Evolutionary conservation across 495 filamentous ascomycete species (phyloP).

Genomic region (Xylaria grammica): DNA sequence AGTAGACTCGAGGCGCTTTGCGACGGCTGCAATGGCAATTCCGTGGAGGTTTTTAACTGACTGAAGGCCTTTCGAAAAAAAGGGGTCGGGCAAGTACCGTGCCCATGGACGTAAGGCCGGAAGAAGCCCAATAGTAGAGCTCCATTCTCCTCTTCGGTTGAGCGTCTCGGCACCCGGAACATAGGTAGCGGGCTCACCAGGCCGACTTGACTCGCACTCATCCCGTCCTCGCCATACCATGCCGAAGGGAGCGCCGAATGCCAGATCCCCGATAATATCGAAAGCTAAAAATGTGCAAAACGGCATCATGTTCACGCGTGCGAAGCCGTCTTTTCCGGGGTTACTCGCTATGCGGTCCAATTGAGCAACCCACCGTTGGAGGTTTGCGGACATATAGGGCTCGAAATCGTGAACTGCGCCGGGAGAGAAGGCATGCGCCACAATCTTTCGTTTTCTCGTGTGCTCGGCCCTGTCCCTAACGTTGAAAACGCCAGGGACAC

Average conservation of each 20-base stretch:
- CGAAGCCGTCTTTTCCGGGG: constrained; percentile 31
- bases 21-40: constrained; percentile 79
- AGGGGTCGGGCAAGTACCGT: constrained; percentile 66
- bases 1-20: constrained; percentile 61
- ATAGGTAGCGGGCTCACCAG: constrained; percentile 54
- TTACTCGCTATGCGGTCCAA: constrained; percentile 60
- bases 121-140: constrained; percentile 59
- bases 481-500: constrained; percentile 83
- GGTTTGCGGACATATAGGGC: constrained; percentile 80
- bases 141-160: constrained; percentile 67
- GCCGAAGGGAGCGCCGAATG: constrained; percentile 57
- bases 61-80: constrained; percentile 62
- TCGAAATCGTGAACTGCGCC: constrained; percentile 83
- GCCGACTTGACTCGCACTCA: constrained; percentile 49
- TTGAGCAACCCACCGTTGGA: constrained; percentile 72
- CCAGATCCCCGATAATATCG: constrained; percentile 81
- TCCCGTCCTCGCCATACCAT: constrained; percentile 63
- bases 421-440: constrained; percentile 81
- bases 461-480: constrained; percentile 79
- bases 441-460: constrained; percentile 82
- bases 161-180: constrained; percentile 68
- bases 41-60: constrained; percentile 66
- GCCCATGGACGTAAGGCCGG: constrained; percentile 64
- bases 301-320: constrained; percentile 72
- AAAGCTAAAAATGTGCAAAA: constrained; percentile 94